Percentiles rank a stretch among this genome's conserved stretches.
Conservation (phyloP, 139 green algal genomes). For the Medakamo hakoo region DNA sequence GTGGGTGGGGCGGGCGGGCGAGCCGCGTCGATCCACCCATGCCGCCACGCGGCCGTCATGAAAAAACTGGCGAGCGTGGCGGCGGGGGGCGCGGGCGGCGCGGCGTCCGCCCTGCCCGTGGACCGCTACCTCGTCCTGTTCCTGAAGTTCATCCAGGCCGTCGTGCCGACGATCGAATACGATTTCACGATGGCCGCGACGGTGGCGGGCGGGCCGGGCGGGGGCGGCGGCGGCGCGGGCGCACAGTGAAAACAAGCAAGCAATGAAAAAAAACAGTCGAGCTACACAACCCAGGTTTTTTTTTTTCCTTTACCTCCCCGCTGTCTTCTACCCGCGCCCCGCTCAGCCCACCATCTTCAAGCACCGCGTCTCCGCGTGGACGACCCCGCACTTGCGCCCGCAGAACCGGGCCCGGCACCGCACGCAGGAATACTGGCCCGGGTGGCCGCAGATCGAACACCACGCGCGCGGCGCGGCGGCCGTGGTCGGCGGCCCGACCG, state of each 20-base stretch:
- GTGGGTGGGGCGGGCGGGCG: too few relatives aligned
- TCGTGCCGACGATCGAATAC: constrained; percentile 90
- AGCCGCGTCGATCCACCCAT: constrained; percentile 77
- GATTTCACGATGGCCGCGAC: constrained; percentile 61
- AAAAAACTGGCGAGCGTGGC: constrained; percentile 53
- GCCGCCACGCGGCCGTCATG: constrained; percentile 65
- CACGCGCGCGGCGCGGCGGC: not conserved
- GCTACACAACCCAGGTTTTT: too few relatives aligned
- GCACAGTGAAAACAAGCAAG: too few relatives aligned
- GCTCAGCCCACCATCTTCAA: not conserved
- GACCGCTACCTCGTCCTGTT: constrained; percentile 81
- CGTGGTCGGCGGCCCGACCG: not conserved
- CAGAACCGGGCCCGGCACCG: not conserved
- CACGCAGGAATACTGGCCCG: not conserved
- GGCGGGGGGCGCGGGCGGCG: constrained; percentile 14
- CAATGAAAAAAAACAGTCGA: too few relatives aligned
- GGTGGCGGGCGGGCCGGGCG: not conserved
- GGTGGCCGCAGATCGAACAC: not conserved
- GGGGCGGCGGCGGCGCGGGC: too few relatives aligned
- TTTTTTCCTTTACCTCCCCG: not conserved
- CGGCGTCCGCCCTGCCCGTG: not conserved
- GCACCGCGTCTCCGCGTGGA: not conserved
- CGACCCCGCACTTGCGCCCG: not conserved
- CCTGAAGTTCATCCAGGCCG: constrained; percentile 87
- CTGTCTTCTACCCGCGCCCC: not conserved